Evolutionary conservation across 2,329 filamentous ascomycete species (phyloP), one percentile per base, ranked within the genome.

Genomic region (Beauveria rudraprayagi): DNA sequence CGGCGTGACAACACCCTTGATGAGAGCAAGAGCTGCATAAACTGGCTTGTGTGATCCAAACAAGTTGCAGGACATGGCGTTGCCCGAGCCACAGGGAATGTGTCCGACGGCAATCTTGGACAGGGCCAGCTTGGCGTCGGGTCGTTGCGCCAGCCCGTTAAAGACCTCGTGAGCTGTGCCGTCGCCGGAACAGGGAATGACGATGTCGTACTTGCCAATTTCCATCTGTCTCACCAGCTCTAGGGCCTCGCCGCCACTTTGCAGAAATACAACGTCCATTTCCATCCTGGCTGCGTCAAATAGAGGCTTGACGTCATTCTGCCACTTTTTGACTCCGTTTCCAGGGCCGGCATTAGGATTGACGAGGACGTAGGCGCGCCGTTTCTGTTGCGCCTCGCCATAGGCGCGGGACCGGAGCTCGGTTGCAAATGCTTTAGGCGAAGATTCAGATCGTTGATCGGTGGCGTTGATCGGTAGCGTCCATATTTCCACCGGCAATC

Each of bases 331-430:
- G 63, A 83, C 76, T 1, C 92, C 93, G 47, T 75, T 77, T 46
- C 93, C 93, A 47, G 91, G 89, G 0, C 94, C 94, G 16, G 92
- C 91, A 68, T 92, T 89, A 0, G 94, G 94, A 72, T 99, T 99
- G 64, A 99, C 82, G 48, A 97, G 78, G 14, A 97, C 86, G 72
- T 94, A 96, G 64, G 94, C 86, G 52, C 91, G 85, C 73, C 92
- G 94, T 62, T 80, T 82, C 58, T 81, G 82, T 68, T 88, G 84
- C 1, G 89, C 82, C 8, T 76, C 60, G 78, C 87, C 76, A 69
- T 96, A 97, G 26, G 92, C 85, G 52, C 81, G 80, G 41, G 85
- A 77, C 22, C 96, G 71, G 40, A 97, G 79, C 57, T 76, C 78
- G 30, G 80, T 77, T 43, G 86, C 76, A 85, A 91, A 97, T 9